Evolutionary conservation across 495 filamentous ascomycete species (phyloP), one percentile per base, ranked within the genome.

Genomic region (Hyaloscypha variabilis): DNA sequence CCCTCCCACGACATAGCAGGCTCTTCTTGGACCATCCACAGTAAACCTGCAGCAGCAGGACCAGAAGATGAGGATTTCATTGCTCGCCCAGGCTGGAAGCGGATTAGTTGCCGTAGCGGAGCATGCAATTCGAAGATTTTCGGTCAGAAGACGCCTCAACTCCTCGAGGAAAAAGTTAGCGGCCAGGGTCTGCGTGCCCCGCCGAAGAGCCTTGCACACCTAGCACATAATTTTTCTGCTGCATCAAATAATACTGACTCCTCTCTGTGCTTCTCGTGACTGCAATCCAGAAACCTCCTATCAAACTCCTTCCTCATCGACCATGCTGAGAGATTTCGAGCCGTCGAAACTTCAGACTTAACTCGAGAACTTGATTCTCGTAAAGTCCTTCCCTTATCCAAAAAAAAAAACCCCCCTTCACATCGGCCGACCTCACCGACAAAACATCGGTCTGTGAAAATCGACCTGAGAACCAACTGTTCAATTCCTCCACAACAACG

Each of bases 311-410:
- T 42, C 31, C 62, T 65, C 69, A 53, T 66, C 57, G 63, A 68
- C 66, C 60, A 72, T 72, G 70, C 58, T 72, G 64, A 62, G 69
- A 67, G 69, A 67, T 30, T 72, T 72, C 52, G 66, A 69, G 58
- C 70, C 70, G 23, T 67, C 60, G 8, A 70, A 70, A 49, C 30
- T 64, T 8, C 68, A 70, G 58, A 64, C 66, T 50, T 68, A 64
- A 63, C 19, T 67, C 55, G 55, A n/a, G 36, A 11, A 21, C 21
- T 59, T 34, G 54, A 59, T n/a, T n/a, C n/a, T n/a, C n/a, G n/a
- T n/a, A n/a, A n/a, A n/a, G n/a, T n/a, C n/a, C n/a, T n/a, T n/a
- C n/a, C n/a, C n/a, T n/a, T n/a, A n/a, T n/a, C n/a, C n/a, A n/a
- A n/a, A n/a, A n/a, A n/a, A n/a, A n/a, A n/a, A n/a, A n/a, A n/a